Evolutionary conservation across 2,329 filamentous ascomycete genomes (phyloP), one percentile per base, ranked within the genome.

Genomic region (Colletotrichum chlorophyti): DNA sequence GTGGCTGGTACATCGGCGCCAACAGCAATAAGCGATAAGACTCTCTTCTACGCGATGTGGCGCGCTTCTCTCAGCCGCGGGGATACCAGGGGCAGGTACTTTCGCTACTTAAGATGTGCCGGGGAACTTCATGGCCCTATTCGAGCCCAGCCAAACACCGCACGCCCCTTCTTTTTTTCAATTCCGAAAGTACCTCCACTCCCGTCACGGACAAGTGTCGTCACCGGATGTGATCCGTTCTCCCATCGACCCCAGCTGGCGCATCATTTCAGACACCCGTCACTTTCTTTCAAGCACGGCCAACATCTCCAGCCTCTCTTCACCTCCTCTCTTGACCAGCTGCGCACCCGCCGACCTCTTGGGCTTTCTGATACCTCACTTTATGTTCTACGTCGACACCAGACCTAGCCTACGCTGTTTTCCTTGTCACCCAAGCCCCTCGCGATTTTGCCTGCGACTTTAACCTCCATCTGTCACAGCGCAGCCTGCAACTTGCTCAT

Each of bases 161-260:
- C n/a, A n/a, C n/a, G n/a, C n/a, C n/a, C n/a, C n/a, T n/a, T n/a
- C n/a, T n/a, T n/a, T n/a, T n/a, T n/a, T n/a, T n/a, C n/a, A n/a
- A n/a, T n/a, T n/a, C n/a, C n/a, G n/a, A n/a, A n/a, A n/a, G n/a
- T n/a, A n/a, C n/a, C n/a, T n/a, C n/a, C n/a, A 8, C 49, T 9
- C 23, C 17, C 15, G 14, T 15, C 34, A 12, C 27, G 21, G 48
- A 46, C 26, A 53, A 58, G 54, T 58, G 48, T 53, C 54, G 54
- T 58, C 54, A 58, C 54, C 15, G 27, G 34, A 38, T 45, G 15
- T 35, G 12, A 51, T 14, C 23, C 24, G 24, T 24, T 19, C 17
- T 10, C 14, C 14, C 11, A 29, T 35, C 37, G n/a, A 31, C 15
- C 15, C 26, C 37, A 27, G 38, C 37, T 42, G 29, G 48, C 37